Base-by-base conservation (phyloP, 768 basidiomycete genomes). In the Mycena latifolia region DNA sequence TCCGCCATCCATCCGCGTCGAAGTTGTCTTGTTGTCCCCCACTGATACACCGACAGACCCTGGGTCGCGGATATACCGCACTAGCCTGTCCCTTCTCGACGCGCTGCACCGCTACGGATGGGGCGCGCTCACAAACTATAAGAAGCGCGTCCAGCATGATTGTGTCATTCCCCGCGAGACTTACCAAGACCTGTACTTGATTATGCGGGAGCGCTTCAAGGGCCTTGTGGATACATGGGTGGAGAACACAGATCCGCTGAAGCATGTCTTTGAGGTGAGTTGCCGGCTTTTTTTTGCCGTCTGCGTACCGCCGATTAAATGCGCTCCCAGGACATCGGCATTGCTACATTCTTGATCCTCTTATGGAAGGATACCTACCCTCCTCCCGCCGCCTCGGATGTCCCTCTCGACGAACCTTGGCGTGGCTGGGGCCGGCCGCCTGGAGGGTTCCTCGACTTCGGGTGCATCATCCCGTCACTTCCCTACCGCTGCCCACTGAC, bases 271-370 rank as follows among this genome's bases (percentile, higher is more conserved):
- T 61, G 95, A 96, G 86, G 93, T 90, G 61, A 66, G 81, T 69
- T n/a, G 24, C 22, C n/a, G 31, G 2, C 57, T 37, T 31, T 24
- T 25, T 29, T 29, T 35, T 17, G 12, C 45, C 24, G 39, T 11
- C 48, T 37, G 53, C n/a, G n/a, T n/a, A n/a, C n/a, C n/a, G n/a
- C n/a, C n/a, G n/a, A n/a, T n/a, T n/a, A n/a, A n/a, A 65, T 15
- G 25, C 35, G 9, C 35, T 43, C 18, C 33, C 71, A 97, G 92
- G 97, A 99, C 75, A 94, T 98, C 37, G 94, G 94, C 18, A 96
- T 99, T 46, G 95, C 95, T 3, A 94, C 95, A 2, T 98, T 93
- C 76, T 82, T 99, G 28, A 94, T 98, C 78, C 84, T 97, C 0
- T 79, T 98, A 5, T 98, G 97, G 97, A 94, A 92, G 71, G 82